A percentile compares a stretch with the other conserved stretches of the same genome.
Conservation (phyloP, 176 grass and related monocot species). For the Pontederia crassipes region DNA sequence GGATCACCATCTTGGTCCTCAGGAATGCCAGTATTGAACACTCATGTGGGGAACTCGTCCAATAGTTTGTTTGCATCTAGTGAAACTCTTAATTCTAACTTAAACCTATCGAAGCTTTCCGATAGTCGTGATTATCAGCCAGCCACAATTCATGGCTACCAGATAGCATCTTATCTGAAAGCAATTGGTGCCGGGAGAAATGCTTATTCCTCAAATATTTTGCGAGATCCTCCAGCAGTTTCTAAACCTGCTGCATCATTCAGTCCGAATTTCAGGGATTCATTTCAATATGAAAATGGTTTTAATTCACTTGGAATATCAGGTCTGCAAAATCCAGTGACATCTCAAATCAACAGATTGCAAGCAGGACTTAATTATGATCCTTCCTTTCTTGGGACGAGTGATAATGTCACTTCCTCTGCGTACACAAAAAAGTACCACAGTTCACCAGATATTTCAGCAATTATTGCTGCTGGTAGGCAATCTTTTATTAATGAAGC, state of each 20-base stretch:
- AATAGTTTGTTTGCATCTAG: slow-evolving; percentile 38
- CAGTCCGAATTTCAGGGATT: slow-evolving; percentile 36
- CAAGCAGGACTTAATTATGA: neutral
- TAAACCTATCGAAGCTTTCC: slow-evolving; percentile 33
- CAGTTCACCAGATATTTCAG: slow-evolving; percentile 13
- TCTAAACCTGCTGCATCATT: slow-evolving; percentile 40
- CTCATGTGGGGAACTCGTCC: slow-evolving; percentile 37
- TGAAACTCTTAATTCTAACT: slow-evolving; percentile 48
- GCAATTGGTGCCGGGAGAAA: slow-evolving; percentile 49
- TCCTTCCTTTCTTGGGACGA: neutral
- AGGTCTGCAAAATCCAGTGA: slow-evolving; percentile 42
- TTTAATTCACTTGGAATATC: slow-evolving; percentile 50
- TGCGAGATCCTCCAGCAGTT: slow-evolving; percentile 36
- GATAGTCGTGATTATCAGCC: slow-evolving; percentile 83
- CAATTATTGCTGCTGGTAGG: slow-evolving; percentile 9
- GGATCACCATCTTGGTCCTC: slow-evolving; percentile 60
- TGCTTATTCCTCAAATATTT: slow-evolving; percentile 45
- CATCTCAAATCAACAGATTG: slow-evolving; percentile 35
- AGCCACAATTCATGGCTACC: slow-evolving; percentile 89
- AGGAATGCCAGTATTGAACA: slow-evolving; percentile 50
- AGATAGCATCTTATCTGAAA: slow-evolving; percentile 61
- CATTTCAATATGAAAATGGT: slow-evolving; percentile 44
- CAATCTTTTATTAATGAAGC: neutral
- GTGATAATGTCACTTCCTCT: neutral
- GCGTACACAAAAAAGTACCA: slow-evolving; percentile 9